Base-by-base conservation (phyloP, 1,284 basidiomycete species). In the Cerioporus squamosus region DNA sequence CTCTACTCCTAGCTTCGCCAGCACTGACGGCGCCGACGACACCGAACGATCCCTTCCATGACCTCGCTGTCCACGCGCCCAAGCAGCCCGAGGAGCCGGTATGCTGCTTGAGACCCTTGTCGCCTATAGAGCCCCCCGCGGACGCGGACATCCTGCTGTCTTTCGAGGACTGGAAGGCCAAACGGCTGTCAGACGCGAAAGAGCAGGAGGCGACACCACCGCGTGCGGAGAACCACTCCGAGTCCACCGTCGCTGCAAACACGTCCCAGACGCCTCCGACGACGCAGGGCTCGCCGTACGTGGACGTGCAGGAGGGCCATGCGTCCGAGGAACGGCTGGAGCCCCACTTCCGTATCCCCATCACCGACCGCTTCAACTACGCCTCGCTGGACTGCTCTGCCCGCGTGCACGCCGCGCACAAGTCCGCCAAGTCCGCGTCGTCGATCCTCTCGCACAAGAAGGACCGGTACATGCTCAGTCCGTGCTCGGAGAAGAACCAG, bases 381-480 rank as follows among this genome's bases (percentile, higher is more conserved):
- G 97, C 97, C 33, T 90, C 88, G 42, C 73, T 90, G 59, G 97
- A 98, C 73, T 99, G 97, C 71, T 95, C 94, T 0, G 95, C 96
- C 2, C 90, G 94, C 2, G 88, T 98, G 17, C 95, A 97, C 74
- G 83, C 85, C 2, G 82, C 93, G 0, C 95, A 96, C 70, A 84
- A 86, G 26, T 83, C 84, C 1, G 91, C 95, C 44, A 95, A 95
- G 68, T 95, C 94, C 2, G 79, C 94, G 0, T 86, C 88, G 0
- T 84, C 91, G 0, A 92, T 99, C 56, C 82, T 99, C 2, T 91
- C 91, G 50, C 91, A 90, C 51, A 96, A 95, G 76, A 91, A 91
- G 72, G 97, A 99, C 75, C 80, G 89, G 63, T 99, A 99, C 80
- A 97, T 99, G 97, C 89, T 98, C 62, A 95, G 92, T 53, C 97